A percentile compares a stretch with the other conserved stretches of the same genome.
Evolutionary conservation across 164 flowering plant species (phyloP).

Genomic region (Liriodendron chinense): DNA sequence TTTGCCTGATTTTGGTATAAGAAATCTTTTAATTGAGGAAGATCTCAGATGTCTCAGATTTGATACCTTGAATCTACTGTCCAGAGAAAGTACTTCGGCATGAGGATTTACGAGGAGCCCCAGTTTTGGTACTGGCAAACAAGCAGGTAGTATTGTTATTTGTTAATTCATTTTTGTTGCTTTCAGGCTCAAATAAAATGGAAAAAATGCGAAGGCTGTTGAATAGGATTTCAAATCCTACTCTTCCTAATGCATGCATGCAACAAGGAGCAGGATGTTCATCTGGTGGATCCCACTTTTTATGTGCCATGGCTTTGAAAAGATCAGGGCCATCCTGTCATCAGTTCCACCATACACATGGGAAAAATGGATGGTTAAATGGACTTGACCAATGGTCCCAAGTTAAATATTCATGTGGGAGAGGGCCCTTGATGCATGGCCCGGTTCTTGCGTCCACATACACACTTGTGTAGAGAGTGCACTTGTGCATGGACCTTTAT

Average conservation of each 20-base stretch:
- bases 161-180: background rate
- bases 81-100: constrained; percentile 90
- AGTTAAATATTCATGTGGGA: too few relatives aligned
- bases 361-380: background rate
- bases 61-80: constrained; percentile 2
- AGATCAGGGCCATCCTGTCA: background rate
- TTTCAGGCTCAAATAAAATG: background rate
- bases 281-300: background rate
- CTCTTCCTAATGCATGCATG: background rate
- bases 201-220: background rate
- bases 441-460: too few relatives aligned
- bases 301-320: background rate
- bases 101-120: constrained; percentile 93
- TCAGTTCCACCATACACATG: background rate
- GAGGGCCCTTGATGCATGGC: too few relatives aligned
- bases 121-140: constrained; percentile 84
- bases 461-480: too few relatives aligned
- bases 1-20: background rate
- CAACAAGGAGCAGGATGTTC: background rate
- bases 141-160: constrained; percentile 67
- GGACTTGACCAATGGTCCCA: too few relatives aligned
- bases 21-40: background rate
- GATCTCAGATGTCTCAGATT: background rate
- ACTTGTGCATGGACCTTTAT: too few relatives aligned
- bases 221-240: background rate